Conservation (phyloP, 495 filamentous ascomycete genomes). For the Daldinia bambusicola region DNA sequence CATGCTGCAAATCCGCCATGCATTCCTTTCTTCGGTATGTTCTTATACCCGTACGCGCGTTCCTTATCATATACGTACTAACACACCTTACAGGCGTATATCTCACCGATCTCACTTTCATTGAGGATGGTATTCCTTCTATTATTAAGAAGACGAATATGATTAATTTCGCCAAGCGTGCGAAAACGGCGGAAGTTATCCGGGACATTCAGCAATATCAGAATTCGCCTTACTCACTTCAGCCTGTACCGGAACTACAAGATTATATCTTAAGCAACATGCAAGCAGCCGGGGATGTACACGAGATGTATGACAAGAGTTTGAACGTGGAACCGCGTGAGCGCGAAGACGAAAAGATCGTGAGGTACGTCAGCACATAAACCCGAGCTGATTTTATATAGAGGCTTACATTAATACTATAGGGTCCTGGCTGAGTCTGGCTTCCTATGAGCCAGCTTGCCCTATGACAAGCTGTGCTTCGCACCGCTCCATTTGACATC, state of each 20-base stretch:
- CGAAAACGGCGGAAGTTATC: conserved; percentile 97
- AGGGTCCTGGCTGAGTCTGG: conserved; percentile 61
- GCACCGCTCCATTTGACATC: conserved; percentile 7
- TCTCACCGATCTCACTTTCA: conserved; percentile 97
- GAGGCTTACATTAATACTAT: conserved; percentile 10
- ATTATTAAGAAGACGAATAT: conserved; percentile 92
- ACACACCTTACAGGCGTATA: conserved; percentile 78
- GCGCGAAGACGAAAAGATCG: conserved; percentile 87
- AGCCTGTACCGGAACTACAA: conserved; percentile 89
- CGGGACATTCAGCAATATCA: conserved; percentile 98
- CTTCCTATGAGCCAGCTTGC: conserved; percentile 52
- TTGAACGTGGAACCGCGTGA: conserved; percentile 92
- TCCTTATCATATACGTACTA: conserved; percentile 10
- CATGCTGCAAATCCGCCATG: conserved; percentile 95
- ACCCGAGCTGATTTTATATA: neutral
- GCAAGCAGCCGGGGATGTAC: conserved; percentile 91
- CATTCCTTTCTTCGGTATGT: conserved; percentile 96
- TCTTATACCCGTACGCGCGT: neutral
- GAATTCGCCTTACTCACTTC: conserved; percentile 90
- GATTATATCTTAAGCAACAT: conserved; percentile 97
- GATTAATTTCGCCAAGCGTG: conserved; percentile 98
- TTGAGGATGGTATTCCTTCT: conserved; percentile 96
- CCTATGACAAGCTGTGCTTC: conserved; percentile 7
- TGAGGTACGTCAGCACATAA: conserved; percentile 58
- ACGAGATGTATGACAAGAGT: conserved; percentile 98